phyloP scores from a whole-genome alignment of 768 basidiomycete genomes.

The Paxillus ammoniavirescens region DNA sequence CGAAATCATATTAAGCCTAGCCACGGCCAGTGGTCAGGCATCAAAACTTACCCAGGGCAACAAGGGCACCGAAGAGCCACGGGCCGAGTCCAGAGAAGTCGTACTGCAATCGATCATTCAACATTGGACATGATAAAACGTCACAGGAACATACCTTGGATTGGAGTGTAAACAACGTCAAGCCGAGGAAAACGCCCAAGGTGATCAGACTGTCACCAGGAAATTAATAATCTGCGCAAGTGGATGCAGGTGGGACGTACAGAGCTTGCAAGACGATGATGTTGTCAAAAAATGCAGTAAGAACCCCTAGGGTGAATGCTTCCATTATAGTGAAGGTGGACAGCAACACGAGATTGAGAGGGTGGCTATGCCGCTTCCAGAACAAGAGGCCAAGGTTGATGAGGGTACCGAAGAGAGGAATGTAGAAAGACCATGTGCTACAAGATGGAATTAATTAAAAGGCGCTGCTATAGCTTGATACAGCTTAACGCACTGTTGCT shows the following conservation, averaged over 20 bases:
- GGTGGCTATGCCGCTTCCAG: conserved; percentile 92
- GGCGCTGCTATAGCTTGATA: conserved; percentile 1
- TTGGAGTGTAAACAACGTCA: conserved; percentile 94
- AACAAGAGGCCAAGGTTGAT: conserved; percentile 77
- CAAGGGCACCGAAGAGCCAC: conserved; percentile 82
- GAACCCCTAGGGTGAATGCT: conserved; percentile 85
- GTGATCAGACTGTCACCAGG: conserved; percentile 66
- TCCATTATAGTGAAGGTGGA: conserved; percentile 89
- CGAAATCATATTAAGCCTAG: conserved; percentile 2
- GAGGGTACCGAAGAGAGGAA: conserved; percentile 76
- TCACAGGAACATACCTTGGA: conserved; percentile 60
- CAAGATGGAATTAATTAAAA: conserved; percentile 2
- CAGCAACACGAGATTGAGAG: conserved; percentile 82
- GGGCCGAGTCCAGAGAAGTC: conserved; percentile 94
- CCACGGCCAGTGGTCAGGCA: background rate
- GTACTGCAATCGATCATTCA: conserved; percentile 48
- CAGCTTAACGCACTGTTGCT: conserved; percentile 52
- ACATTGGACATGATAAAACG: background rate
- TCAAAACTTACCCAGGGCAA: conserved; percentile 63
- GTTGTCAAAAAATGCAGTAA: conserved; percentile 73
- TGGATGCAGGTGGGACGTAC: conserved; percentile 38
- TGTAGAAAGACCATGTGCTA: conserved; percentile 78
- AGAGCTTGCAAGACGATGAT: conserved; percentile 82
- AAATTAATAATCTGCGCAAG: conserved; percentile 8
- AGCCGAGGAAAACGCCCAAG: conserved; percentile 86